phyloP scores from a whole-genome alignment of 2,329 filamentous ascomycete species.

The Juglanconis oblonga region DNA sequence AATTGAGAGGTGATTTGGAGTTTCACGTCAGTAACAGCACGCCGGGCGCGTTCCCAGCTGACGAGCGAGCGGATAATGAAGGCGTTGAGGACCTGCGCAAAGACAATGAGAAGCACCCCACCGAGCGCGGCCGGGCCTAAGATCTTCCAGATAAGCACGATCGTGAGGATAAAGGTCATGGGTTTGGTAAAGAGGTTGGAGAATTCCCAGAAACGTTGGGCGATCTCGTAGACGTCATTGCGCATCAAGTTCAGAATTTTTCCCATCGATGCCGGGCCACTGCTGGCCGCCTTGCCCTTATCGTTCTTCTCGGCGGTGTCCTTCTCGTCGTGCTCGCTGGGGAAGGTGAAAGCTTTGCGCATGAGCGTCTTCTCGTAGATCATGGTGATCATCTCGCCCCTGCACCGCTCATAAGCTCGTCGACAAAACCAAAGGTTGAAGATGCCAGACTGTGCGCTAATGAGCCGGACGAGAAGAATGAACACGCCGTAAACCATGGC shows the following conservation, averaged over 20 bases:
- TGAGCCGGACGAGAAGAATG: constrained; percentile 57
- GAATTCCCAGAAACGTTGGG: constrained; percentile 87
- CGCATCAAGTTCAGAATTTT: constrained; percentile 89
- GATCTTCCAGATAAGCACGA: constrained; percentile 71
- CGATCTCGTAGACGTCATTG: constrained; percentile 76
- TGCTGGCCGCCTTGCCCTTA: constrained; percentile 18
- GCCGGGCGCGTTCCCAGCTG: constrained; percentile 66
- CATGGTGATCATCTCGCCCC: constrained; percentile 84
- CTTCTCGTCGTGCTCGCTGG: constrained; percentile 29
- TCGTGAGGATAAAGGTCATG: constrained; percentile 70
- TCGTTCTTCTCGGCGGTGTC: constrained; percentile 27
- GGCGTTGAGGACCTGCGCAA: constrained; percentile 69
- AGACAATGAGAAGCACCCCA: constrained; percentile 65
- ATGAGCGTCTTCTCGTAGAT: constrained; percentile 75
- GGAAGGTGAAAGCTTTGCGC: constrained; percentile 53
- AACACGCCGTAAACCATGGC: constrained; percentile 65
- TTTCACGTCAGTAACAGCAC: constrained; percentile 71
- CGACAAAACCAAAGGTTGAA: constrained; percentile 80
- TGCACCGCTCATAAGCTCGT: constrained; percentile 76
- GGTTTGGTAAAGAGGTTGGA: constrained; percentile 73
- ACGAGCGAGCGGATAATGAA: constrained; percentile 65
- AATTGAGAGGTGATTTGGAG: constrained; percentile 82
- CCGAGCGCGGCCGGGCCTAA: constrained; percentile 77
- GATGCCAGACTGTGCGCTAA: constrained; percentile 63
- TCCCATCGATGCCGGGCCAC: constrained; percentile 70